Conservation (phyloP, 176 grass and related monocot species). For the bread wheat (Triticum aestivum) region DNA sequence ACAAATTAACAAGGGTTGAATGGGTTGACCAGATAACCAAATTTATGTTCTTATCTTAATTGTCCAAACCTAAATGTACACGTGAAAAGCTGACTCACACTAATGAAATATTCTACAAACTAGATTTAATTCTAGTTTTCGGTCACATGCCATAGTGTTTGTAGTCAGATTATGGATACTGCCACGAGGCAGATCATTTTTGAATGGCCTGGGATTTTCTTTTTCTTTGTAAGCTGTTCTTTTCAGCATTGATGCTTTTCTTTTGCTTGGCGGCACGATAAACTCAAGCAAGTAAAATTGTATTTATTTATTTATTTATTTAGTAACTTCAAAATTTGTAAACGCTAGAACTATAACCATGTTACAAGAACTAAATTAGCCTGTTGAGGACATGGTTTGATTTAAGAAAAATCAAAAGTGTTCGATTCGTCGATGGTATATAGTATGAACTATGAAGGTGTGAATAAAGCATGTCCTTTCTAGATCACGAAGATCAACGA, state of each 20-base stretch:
- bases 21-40: background rate
- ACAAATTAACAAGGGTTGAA: background rate
- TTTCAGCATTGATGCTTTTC: too few species aligned
- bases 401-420: conserved; percentile 13
- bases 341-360: background rate
- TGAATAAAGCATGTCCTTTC: conserved; percentile 33
- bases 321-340: background rate
- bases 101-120: background rate
- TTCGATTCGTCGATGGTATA: conserved; percentile 1
- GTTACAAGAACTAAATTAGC: background rate
- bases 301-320: background rate
- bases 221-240: too few species aligned
- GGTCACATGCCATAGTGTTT: too few species aligned
- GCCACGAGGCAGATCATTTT: too few species aligned
- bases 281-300: background rate
- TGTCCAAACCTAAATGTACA: background rate
- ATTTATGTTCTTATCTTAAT: background rate
- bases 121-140: background rate
- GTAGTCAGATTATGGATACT: too few species aligned
- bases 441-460: conserved; percentile 16
- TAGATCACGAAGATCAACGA: background rate
- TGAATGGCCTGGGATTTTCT: too few species aligned
- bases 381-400: background rate
- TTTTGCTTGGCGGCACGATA: background rate
- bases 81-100: background rate